Evolutionary conservation across 129 eudicot genomes (phyloP), one percentile per base, ranked within the genome.

Genomic region (Artemisia annua): DNA sequence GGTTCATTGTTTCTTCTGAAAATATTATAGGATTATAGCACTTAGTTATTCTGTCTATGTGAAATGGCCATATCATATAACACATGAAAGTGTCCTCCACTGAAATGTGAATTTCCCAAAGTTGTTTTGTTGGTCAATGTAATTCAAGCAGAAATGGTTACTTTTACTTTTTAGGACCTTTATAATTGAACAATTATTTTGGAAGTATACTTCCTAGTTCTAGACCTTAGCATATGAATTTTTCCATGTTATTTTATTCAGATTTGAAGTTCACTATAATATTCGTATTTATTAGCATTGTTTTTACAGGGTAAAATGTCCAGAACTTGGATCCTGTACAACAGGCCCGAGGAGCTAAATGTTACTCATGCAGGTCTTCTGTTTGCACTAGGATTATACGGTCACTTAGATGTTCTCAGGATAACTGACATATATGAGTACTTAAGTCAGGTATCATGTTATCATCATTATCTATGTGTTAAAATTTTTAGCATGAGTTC

Each of bases 341-440:
- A 94, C 81, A 90, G 84, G 81, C 97, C 99, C 1, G 92, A 88
- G 61, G 96, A 94, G 75, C 93, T 93, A 71, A 88, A 86, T 85
- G 90, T 84, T 73, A 81, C 79, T 71, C 99, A 94, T 81, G 99
- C 96, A 10, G 99, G 99, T 55, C 96, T 94, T 61, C 88, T 94
- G 52, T 87, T 94, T 77, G 98, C 97, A 61, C 74, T 94, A 83
- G 98, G 98, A 39, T 77, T 94, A 51, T 97, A 94, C 64, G 97
- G 98, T 62, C 97, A 94, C 77, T 83, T 94, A 64, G 82, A 76
- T 78, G 93, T 88, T 69, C 77, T 94, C 70, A 84, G 80, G 51
- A 90, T 90, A 55, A 86, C 95, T 26, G 99, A 94, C 81, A 82
- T 94, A 79, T 94, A 86, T 81, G 89, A 79, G 68, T 94, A 94